phyloP scores from a whole-genome alignment of 2,329 filamentous ascomycete species.

The Didymellaceae sp. region DNA sequence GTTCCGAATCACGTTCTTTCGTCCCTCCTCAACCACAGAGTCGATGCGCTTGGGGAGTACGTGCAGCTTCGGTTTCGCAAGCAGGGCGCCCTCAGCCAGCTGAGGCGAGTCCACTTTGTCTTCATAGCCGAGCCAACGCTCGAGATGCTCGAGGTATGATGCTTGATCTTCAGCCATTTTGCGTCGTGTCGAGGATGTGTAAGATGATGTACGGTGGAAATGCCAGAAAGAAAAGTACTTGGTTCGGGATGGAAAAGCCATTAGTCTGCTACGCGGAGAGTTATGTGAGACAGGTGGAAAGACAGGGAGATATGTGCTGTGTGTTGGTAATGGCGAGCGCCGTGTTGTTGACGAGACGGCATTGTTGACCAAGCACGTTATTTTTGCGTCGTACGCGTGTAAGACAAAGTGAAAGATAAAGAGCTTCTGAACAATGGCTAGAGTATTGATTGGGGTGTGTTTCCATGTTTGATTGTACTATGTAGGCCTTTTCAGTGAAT shows the following conservation, averaged over 20 bases:
- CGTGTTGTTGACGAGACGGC: too few relatives aligned
- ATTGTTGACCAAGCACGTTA: too few relatives aligned
- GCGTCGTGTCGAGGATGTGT: neutral
- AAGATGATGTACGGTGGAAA: neutral
- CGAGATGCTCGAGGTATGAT: neutral
- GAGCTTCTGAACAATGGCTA: too few relatives aligned
- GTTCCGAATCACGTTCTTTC: neutral
- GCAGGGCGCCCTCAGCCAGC: neutral
- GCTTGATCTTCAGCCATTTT: neutral
- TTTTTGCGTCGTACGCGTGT: too few relatives aligned
- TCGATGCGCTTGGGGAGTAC: neutral
- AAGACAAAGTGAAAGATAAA: too few relatives aligned
- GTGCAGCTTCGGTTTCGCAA: neutral
- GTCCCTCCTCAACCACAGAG: neutral
- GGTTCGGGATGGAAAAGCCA: neutral
- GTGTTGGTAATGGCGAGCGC: too few relatives aligned
- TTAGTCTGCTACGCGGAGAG: neutral
- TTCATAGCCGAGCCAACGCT: constrained; percentile 8
- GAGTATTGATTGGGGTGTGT: neutral
- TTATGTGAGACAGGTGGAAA: neutral
- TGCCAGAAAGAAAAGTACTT: neutral
- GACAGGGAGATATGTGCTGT: neutral
- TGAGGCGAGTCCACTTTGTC: neutral
- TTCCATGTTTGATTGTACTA: neutral
- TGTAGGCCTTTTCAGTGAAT: neutral